Conservation (phyloP, 345 rosid genomes). For the Erysimum cheiranthoides region DNA sequence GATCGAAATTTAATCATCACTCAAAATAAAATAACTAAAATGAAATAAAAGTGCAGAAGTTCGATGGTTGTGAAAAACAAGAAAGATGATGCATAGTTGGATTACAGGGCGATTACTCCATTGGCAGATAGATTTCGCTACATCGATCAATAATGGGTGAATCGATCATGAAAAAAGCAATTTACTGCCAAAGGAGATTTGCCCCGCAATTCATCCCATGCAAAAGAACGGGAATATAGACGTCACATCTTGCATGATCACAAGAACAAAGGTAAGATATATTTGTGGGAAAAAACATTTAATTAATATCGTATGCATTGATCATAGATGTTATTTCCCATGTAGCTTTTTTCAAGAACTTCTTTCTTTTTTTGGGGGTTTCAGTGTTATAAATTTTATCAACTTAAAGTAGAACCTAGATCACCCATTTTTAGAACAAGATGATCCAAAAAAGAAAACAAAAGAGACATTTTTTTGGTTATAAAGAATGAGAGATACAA, state of each 20-base stretch:
- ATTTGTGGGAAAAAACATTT: not conserved
- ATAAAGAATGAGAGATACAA: not conserved
- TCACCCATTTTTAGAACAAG: not conserved
- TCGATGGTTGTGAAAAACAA: slow-evolving; percentile 2
- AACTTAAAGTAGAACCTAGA: not conserved
- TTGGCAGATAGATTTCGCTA: slow-evolving; percentile 33
- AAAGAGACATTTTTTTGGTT: not conserved
- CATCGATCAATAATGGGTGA: not conserved
- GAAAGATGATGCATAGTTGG: slow-evolving; percentile 37
- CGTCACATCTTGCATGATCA: not conserved
- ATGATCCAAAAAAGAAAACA: not conserved
- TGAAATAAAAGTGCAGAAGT: not conserved
- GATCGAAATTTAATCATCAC: not conserved
- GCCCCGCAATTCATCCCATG: slow-evolving; percentile 41
- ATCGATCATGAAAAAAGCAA: not conserved
- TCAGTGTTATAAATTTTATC: not conserved
- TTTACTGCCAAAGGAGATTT: slow-evolving; percentile 47
- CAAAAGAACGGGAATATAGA: slow-evolving; percentile 5
- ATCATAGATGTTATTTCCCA: not conserved
- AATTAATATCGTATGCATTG: not conserved
- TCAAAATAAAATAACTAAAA: not conserved
- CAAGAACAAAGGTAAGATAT: not conserved
- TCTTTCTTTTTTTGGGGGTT: not conserved
- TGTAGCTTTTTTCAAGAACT: not conserved
- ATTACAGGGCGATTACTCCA: slow-evolving; percentile 44